Evolutionary conservation across 2,329 filamentous ascomycete species (phyloP).

Genomic region (Colletotrichum kahawae): DNA sequence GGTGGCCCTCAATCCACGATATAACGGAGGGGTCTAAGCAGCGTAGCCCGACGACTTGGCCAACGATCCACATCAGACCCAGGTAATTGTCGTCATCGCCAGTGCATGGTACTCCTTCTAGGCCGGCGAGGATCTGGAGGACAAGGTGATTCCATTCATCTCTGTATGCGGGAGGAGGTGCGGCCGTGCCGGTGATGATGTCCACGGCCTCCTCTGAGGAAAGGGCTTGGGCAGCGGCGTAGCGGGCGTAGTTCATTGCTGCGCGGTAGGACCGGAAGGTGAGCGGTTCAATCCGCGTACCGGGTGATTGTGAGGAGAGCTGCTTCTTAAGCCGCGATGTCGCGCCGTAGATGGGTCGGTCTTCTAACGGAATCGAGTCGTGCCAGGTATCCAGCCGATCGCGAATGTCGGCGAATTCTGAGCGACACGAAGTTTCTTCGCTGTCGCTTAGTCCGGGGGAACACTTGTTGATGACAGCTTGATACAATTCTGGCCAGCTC

Average conservation of each 20-base stretch:
- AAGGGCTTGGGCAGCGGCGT: not conserved
- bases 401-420: not conserved
- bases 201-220: not conserved
- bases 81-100: not conserved
- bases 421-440: rapidly evolving
- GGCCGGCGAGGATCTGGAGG: not conserved
- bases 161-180: not conserved
- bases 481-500: not conserved
- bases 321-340: not conserved
- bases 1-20: not conserved
- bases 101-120: not conserved
- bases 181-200: not conserved
- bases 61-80: not conserved
- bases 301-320: rapidly evolving
- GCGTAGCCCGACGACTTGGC: not conserved
- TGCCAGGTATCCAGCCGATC: not conserved
- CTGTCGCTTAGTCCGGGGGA: not conserved
- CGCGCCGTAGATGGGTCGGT: not conserved
- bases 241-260: not conserved
- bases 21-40: not conserved
- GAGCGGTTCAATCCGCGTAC: not conserved
- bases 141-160: not conserved
- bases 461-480: not conserved
- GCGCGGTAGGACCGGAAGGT: not conserved
- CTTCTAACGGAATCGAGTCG: not conserved